phyloP scores from a whole-genome alignment of 2,329 filamentous ascomycete species.

The Nothophaeocryptopus gaeumannii region DNA sequence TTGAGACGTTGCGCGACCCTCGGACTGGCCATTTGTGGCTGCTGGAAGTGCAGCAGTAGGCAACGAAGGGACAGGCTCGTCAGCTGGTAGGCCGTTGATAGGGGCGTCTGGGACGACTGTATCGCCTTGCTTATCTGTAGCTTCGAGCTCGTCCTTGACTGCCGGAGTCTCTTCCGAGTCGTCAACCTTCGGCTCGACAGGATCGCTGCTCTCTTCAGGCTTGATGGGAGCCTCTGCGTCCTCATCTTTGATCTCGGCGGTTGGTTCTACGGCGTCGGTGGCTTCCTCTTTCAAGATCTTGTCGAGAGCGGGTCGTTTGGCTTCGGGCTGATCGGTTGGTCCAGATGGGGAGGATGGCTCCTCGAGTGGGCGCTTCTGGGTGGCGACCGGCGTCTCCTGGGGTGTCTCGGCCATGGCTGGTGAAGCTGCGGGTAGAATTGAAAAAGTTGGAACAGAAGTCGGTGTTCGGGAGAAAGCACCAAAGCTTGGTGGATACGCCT shows the following conservation, averaged over 20 bases:
- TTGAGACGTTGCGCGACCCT: constrained; percentile 47
- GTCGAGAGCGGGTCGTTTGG: constrained; percentile 92
- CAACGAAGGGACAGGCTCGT: constrained; percentile 14
- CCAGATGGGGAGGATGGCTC: constrained; percentile 93
- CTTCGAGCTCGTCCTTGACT: constrained; percentile 45
- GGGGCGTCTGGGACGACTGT: constrained; percentile 65
- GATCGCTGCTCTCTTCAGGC: constrained; percentile 40
- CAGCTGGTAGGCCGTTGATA: constrained; percentile 43
- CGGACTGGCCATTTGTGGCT: constrained; percentile 49
- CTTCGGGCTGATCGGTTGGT: constrained; percentile 88
- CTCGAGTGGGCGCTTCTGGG: constrained; percentile 91
- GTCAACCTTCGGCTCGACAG: constrained; percentile 28
- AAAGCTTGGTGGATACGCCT: constrained; percentile 1
- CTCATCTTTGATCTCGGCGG: constrained; percentile 10
- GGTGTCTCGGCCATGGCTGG: constrained; percentile 36
- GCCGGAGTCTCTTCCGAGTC: constrained; percentile 19
- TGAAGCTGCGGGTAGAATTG: not conserved
- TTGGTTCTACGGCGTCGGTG: constrained; percentile 40
- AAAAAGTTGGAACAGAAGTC: not conserved
- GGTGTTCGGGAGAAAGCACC: not conserved
- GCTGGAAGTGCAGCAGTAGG: constrained; percentile 9
- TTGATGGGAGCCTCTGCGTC: constrained; percentile 25
- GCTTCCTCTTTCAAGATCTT: constrained; percentile 72
- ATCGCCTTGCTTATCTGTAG: constrained; percentile 61
- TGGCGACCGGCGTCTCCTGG: constrained; percentile 52